These are phyloP conservation scores for Coemansia asiatica DNA, from an alignment of 192 early-diverging fungal species.

Conservation along the genomic window DNA sequence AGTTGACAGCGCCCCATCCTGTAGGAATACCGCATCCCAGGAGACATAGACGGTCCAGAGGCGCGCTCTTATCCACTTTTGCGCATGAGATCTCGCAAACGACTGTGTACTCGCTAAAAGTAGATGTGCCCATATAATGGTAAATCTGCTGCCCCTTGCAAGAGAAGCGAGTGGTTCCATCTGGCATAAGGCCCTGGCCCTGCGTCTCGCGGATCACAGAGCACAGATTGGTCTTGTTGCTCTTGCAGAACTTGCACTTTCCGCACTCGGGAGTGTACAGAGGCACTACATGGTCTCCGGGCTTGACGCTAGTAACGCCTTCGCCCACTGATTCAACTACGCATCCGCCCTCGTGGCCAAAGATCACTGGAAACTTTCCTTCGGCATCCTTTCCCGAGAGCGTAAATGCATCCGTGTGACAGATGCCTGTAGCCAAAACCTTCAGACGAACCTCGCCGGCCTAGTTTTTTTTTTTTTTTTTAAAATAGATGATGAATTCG, in stretches of 20 bases:
- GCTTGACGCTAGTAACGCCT: conserved; percentile 83
- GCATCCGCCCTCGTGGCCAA: conserved; percentile 96
- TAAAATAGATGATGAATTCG: no score
- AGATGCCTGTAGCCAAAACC: conserved; percentile 85
- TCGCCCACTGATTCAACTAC: conserved; percentile 96
- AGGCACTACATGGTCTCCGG: conserved; percentile 96
- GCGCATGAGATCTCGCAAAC: conserved; percentile 88
- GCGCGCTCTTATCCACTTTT: conserved; percentile 76
- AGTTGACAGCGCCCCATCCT: conserved; percentile 92
- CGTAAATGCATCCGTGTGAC: conserved; percentile 97
- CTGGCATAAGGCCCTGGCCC: conserved; percentile 94
- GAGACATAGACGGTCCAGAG: conserved; percentile 84
- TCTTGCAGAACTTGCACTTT: conserved; percentile 97
- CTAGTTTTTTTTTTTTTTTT: conserved; percentile 21
- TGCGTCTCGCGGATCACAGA: conserved; percentile 87
- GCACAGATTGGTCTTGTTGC: conserved; percentile 97
- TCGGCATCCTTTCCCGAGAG: conserved; percentile 81
- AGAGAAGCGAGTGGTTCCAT: conserved; percentile 85
- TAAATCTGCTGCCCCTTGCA: conserved; percentile 85
- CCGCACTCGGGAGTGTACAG: conserved; percentile 88
- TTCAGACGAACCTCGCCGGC: conserved; percentile 94
- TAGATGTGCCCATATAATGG: conserved; percentile 97
- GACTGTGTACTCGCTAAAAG: conserved; percentile 96
- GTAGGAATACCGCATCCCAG: conserved; percentile 97
- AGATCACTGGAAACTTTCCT: conserved; percentile 87